Evolutionary conservation across 2,329 filamentous ascomycete genomes (phyloP), one percentile per base, ranked within the genome.

Genomic region (Exophiala spinifera): DNA sequence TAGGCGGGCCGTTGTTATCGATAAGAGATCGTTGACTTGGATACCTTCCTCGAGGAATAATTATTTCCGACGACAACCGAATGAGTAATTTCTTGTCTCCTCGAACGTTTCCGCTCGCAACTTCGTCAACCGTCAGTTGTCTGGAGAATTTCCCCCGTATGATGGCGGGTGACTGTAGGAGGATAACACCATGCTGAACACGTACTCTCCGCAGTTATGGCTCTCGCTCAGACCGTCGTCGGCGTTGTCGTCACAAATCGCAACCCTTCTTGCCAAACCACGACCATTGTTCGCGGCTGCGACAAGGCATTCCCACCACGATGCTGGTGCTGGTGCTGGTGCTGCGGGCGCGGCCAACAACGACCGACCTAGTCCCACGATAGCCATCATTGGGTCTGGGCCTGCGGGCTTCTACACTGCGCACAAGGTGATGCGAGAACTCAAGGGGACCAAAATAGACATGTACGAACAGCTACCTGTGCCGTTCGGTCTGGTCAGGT

Each of bases 391-490:
- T 63, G 94, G 92, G 48, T 96, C 94, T 23, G 94, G 94, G 1
- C 94, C 94, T 1, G 94, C 94, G 11, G 94, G 94, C 2, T 99
- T 97, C 76, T 99, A 99, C 69, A 89, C 92, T 0, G 87, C 94
- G 1, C 89, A 94, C 66, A 83, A 91, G 54, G 80, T 96, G 51
- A 86, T 97, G 79, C 81, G 82, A 50, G 89, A 85, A 65, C 79
- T 94, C 34, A 78, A 84, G 19, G 76, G 85, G 67, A 85, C 86
- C 0, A 79, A 82, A 47, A 81, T 99, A 19, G 92, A 97, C 72
- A 97, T 99, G 92, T 99, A 95, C 68, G 94, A 99, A 73, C 84
- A 89, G 23, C 75, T 97, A 36, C 94, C 94, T 0, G 91, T 95
- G 3, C 94, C 94, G 0, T 99, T 89, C 68, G 94, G 94, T 1